Evolutionary conservation across 2,329 filamentous ascomycete genomes (phyloP), one percentile per base, ranked within the genome.

Genomic region (Falciphora oryzae): DNA sequence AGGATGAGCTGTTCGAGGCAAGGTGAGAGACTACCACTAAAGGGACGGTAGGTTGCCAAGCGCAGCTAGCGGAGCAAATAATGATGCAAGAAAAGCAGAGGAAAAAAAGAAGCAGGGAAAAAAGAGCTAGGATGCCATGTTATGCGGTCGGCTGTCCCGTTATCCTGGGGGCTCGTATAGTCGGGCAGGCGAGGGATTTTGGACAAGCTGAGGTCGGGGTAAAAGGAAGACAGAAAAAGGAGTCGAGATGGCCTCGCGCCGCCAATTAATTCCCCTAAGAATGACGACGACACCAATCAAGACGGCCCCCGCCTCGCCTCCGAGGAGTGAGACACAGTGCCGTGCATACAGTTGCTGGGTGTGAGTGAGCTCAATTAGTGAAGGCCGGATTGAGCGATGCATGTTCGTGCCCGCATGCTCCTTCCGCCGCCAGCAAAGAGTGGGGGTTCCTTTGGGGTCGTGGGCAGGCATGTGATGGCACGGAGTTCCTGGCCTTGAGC

Each of bases 381-480:
- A 50, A 53, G 6, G 18, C 44, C 18, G 5, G 18, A 53, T n/a
- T 53, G 11, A 53, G 44, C 6, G 7, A n/a, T 22, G 44, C 44
- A 38, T 38, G 35, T 18, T 38, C 14, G 18, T 5, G 35, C 22
- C 7, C 44, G 44, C 44, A 4, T 10, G 38, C 38, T 44, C 7
- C 16, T 53, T 18, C 44, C 44, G 44, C 44, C 22, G 22, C 44
- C 18, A 53, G 44, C 44, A n/a, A n/a, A 53, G 59, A 44, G 35
- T 61, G 32, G 29, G 28, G 31, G n/a, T 59, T 59, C 16, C 13
- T 59, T 31, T 11, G 25, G 6, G 28, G 31, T 10, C 28, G 29
- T 35, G 59, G 59, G 18, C 59, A 25, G 59, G 59, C 59, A 61
- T 32, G 75, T 76, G 70, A 68, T 75, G 13, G 69, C 73, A n/a